phyloP scores from a whole-genome alignment of 495 filamentous ascomycete species.

The Evernia prunastri region DNA sequence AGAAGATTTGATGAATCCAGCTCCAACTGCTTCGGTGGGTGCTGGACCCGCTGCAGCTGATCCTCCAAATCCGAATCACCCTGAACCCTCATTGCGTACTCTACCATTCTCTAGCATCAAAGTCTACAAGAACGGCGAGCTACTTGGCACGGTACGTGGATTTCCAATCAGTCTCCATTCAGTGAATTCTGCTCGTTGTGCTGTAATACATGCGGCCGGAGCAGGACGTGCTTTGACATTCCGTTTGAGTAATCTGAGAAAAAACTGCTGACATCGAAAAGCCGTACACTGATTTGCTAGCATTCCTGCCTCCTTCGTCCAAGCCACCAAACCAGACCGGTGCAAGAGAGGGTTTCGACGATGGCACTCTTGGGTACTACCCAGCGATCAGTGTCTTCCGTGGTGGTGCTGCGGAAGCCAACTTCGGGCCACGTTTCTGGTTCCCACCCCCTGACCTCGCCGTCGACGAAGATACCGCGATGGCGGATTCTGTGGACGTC shows the following conservation, averaged over 20 bases:
- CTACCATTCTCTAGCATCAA: slow-evolving; percentile 80
- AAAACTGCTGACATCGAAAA: background rate
- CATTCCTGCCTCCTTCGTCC: slow-evolving; percentile 88
- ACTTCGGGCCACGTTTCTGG: slow-evolving; percentile 90
- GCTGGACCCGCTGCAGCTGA: slow-evolving; percentile 35
- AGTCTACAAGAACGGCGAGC: slow-evolving; percentile 83
- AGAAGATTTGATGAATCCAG: slow-evolving; percentile 75
- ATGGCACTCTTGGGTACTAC: slow-evolving; percentile 91
- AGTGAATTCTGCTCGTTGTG: background rate
- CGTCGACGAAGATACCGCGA: slow-evolving; percentile 44
- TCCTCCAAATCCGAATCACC: slow-evolving; percentile 62
- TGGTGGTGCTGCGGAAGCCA: slow-evolving; percentile 83
- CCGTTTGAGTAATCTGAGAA: background rate
- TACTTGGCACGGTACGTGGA: slow-evolving; percentile 56
- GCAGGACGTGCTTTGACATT: background rate
- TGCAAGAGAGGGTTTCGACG: slow-evolving; percentile 76
- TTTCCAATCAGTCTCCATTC: background rate
- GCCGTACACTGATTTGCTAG: slow-evolving; percentile 79
- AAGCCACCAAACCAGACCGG: slow-evolving; percentile 61
- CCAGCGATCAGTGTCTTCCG: slow-evolving; percentile 88
- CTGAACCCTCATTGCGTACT: slow-evolving; percentile 65
- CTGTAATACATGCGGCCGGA: background rate
- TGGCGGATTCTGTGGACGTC: slow-evolving; percentile 33
- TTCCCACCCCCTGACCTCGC: slow-evolving; percentile 58
- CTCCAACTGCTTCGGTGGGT: slow-evolving; percentile 42